Percentiles rank a stretch among this genome's conserved stretches.
phyloP scores from a whole-genome alignment of 768 basidiomycete species.

The Amyloporia xantha region DNA sequence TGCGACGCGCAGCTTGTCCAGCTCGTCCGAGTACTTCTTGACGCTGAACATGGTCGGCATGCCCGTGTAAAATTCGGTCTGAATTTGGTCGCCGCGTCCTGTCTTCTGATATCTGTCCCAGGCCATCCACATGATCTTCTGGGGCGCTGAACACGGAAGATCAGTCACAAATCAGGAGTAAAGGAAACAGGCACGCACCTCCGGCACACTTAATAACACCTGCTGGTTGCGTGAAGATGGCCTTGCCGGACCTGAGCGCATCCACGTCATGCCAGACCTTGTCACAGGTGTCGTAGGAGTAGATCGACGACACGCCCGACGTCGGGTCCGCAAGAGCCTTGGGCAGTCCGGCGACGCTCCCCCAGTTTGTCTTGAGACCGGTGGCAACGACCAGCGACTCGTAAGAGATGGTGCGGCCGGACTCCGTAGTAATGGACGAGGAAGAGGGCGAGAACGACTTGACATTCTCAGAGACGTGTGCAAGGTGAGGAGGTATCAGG shows the following conservation, averaged over 20 bases:
- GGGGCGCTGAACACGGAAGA: constrained; percentile 46
- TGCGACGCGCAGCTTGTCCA: constrained; percentile 68
- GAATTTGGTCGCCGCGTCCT: constrained; percentile 47
- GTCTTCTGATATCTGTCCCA: constrained; percentile 75
- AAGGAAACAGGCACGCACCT: constrained; percentile 37
- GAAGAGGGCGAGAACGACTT: constrained; percentile 66
- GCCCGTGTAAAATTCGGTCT: constrained; percentile 79
- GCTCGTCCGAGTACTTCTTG: constrained; percentile 89
- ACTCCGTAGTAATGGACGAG: constrained; percentile 66
- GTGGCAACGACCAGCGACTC: constrained; percentile 85
- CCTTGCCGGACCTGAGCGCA: constrained; percentile 66
- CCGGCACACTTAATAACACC: constrained; percentile 93
- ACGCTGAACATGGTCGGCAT: constrained; percentile 96
- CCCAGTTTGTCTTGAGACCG: constrained; percentile 84
- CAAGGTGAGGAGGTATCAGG: constrained; percentile 70
- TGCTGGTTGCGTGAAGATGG: constrained; percentile 92
- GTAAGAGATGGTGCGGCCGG: constrained; percentile 68
- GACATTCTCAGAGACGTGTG: constrained; percentile 65
- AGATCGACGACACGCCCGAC: constrained; percentile 87
- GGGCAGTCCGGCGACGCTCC: constrained; percentile 62
- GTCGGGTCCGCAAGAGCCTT: constrained; percentile 70
- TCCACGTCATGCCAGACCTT: constrained; percentile 84
- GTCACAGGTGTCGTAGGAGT: constrained; percentile 85
- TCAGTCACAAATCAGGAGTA: background rate
- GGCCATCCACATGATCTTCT: constrained; percentile 97